These are phyloP conservation scores for Eleusine indica DNA, from an alignment of 176 grass and related monocot genomes.

Conservation along the genomic window DNA sequence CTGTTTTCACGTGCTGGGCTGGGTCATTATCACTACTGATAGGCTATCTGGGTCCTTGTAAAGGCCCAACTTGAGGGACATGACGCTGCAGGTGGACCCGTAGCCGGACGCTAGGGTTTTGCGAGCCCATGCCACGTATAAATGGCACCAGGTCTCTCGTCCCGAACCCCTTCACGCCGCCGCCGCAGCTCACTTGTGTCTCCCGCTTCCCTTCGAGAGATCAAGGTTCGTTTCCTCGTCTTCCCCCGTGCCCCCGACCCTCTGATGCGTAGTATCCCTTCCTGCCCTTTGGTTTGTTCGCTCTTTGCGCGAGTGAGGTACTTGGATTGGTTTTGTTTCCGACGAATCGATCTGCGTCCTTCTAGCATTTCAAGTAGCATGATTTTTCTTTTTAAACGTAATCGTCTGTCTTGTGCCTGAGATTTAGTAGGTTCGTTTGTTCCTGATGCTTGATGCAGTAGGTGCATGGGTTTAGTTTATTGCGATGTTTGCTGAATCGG, in stretches of 20 bases:
- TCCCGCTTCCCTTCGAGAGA: conserved; percentile 28
- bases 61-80: neutral
- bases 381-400: neutral
- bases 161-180: conserved; percentile 21
- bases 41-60: neutral
- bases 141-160: neutral
- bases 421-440: neutral
- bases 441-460: neutral
- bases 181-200: conserved; percentile 29
- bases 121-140: conserved; percentile 9
- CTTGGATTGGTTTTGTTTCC: neutral
- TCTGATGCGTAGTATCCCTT: neutral
- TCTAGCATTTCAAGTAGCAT: neutral
- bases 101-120: conserved; percentile 42
- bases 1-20: neutral
- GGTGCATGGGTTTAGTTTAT: neutral
- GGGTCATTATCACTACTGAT: neutral
- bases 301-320: neutral
- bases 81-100: conserved; percentile 23
- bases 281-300: neutral
- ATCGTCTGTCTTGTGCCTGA: neutral
- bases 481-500: neutral
- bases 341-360: neutral
- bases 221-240: conserved; percentile 24
- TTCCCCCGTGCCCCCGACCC: neutral